Base-by-base conservation (phyloP, 139 green algal genomes). In the Closterium sp. region DNA sequence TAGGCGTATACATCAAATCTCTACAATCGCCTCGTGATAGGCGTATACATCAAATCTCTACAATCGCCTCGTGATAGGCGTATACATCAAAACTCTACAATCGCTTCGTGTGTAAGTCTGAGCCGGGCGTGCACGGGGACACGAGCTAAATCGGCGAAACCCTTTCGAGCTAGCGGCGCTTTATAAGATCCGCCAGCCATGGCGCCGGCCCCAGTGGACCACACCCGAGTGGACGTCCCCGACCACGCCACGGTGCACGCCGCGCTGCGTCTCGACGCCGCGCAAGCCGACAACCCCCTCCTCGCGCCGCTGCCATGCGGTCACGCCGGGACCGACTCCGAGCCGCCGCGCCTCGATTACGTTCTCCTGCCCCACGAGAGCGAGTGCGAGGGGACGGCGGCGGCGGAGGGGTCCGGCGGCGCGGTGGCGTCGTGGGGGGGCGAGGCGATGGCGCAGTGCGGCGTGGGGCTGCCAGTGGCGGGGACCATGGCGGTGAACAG, bases 401-500 rank as follows among this genome's bases (percentile, higher is more conserved):
- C 43, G 43, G 43, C 23, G 43, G 43, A 69, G 43, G 1, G n/a
- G n/a, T n/a, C n/a, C n/a, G n/a, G n/a, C n/a, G n/a, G 43, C 9
- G 43, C 12, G 23, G 43, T 16, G 43, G 43, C 43, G 43, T 69
- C 43, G 43, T 69, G 43, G 87, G 31, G 89, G 35, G 64, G 33
- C 3, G 88, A 91, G 88, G 34, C 38, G 19, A 19, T 8, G 64
- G 32, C 23, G 33, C 88, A 87, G 3, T 85, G n/a, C 31, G n/a
- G 25, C 25, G 25, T 91, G 33, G 88, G 35, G 33, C 64, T 91
- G 32, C 88, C 88, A 1, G 32, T 91, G 6, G 88, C 38, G 31
- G 34, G 88, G 36, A 91, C 33, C 9, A 43, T 32, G 31, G n/a
- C 31, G 28, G 25, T 91, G 31, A 33, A 86, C 36, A 87, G 88